phyloP scores from a whole-genome alignment of 2,329 filamentous ascomycete species.

The Lasiodiplodia citricola region DNA sequence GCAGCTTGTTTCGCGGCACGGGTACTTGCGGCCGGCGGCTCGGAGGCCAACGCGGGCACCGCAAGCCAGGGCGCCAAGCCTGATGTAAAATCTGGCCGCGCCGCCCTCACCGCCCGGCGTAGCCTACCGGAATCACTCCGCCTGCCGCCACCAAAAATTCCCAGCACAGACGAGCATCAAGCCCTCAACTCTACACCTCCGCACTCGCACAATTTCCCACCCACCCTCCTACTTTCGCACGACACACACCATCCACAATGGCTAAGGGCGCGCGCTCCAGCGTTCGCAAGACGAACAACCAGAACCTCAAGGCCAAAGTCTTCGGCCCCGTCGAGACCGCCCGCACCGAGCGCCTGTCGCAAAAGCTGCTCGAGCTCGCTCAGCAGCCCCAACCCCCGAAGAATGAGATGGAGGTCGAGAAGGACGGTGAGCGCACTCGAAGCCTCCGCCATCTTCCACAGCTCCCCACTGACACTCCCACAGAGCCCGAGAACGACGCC shows the following conservation, averaged over 20 bases:
- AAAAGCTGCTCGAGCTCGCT: conserved; percentile 82
- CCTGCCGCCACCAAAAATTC: conserved; percentile 21
- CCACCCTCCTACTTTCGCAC: not conserved
- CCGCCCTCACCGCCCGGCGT: conserved; percentile 9
- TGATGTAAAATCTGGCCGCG: conserved; percentile 23
- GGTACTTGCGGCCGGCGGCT: conserved; percentile 3
- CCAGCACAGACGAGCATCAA: not conserved
- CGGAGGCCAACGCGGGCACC: conserved; percentile 8
- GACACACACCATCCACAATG: conserved; percentile 61
- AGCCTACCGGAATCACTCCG: not conserved
- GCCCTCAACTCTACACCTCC: not conserved
- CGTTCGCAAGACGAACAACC: conserved; percentile 81
- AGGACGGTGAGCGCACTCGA: conserved; percentile 11
- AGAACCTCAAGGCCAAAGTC: conserved; percentile 76
- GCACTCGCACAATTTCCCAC: conserved; percentile 22
- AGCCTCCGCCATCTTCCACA: not conserved
- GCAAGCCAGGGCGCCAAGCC: conserved; percentile 12
- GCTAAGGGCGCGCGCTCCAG: conserved; percentile 86
- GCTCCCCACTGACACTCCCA: conserved; percentile 6
- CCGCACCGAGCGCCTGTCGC: conserved; percentile 80
- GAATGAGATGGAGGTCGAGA: conserved; percentile 49
- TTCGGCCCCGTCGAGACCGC: conserved; percentile 84
- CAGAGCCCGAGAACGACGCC: conserved; percentile 24
- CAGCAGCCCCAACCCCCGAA: conserved; percentile 71
- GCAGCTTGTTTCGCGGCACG: not conserved